A percentile compares a stretch with the other conserved stretches of the same genome.
Evolutionary conservation across 169 alveolate species (phyloP).

Genomic region (Plasmodium billcollinsi): DNA sequence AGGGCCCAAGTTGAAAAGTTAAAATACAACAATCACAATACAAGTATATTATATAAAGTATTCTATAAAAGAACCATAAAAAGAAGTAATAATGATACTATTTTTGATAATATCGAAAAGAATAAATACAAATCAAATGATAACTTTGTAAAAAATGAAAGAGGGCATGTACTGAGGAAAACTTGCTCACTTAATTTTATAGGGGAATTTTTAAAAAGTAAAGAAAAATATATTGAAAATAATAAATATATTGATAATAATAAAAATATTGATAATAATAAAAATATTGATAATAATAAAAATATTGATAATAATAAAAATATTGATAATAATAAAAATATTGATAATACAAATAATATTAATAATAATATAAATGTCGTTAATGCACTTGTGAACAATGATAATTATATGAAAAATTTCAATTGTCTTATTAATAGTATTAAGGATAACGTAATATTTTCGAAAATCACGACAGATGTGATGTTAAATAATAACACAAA

Average conservation of each 20-base stretch:
- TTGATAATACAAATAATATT: not conserved
- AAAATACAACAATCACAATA: slow-evolving; percentile 35
- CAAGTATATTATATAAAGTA: slow-evolving; percentile 36
- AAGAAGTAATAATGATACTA: not conserved
- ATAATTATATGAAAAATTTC: not conserved
- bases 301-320: not conserved
- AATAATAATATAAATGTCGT: not conserved
- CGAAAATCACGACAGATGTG: too few relatives aligned
- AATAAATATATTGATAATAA: not conserved
- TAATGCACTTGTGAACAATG: not conserved
- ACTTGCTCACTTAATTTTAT: not conserved
- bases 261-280: not conserved
- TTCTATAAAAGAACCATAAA: slow-evolving; percentile 23
- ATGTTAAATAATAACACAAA: too few relatives aligned
- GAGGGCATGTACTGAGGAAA: not conserved
- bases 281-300: not conserved
- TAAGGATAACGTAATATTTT: too few relatives aligned
- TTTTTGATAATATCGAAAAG: not conserved
- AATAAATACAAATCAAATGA: not conserved
- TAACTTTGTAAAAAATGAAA: not conserved
- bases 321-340: slow-evolving; percentile 9
- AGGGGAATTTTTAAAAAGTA: not conserved
- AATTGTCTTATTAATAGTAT: too few relatives aligned
- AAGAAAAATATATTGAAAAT: slow-evolving; percentile 1
- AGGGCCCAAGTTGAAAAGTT: slow-evolving; percentile 30